Base-by-base conservation (phyloP, 2,329 filamentous ascomycete species). In the Zasmidium citrigriseum region DNA sequence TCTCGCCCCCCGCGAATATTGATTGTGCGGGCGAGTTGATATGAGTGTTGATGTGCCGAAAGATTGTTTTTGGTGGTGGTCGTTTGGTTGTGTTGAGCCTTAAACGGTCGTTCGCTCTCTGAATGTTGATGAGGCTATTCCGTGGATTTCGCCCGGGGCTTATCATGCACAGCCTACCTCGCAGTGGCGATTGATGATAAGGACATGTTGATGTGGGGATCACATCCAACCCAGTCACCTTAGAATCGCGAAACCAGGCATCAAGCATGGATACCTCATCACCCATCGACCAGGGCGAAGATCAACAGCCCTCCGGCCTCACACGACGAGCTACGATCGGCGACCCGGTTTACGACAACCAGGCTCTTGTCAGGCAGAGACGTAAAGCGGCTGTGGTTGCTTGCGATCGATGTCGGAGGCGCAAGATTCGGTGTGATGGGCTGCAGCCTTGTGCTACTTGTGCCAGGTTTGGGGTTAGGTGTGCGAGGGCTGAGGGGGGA, bases 261-360 rank as follows among this genome's bases (percentile, higher is more conserved):
- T 24, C 46, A 25, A 41, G 18, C 12, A 41, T 49, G 22, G 14
- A 49, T 16, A 9, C 46, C 23, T 23, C 46, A 47, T 23, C 46
- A 22, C 27, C 27, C 4, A 41, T 24, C 23, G 46, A 53, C 12
- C 23, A 51, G 21, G 10, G 25, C 41, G 21, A 45, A 14, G 29
- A 38, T 23, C 25, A 52, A 29, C 9, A 34, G 23, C 58, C 54
- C n/a, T n/a, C n/a, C 18, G 50, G 47, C 11, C 38, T 63, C 23
- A 55, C 51, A n/a, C 57, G 61, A 34, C 51, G 61, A 56, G 58
- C 61, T 5, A 63, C 61, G 34, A 63, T 63, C 52, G 61, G 61
- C 10, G 58, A 60, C 46, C 52, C 58, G 4, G 55, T 60, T 23
- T 54, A 60, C 29, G 61, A 63, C 20, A 54, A 63, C 25, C 55